phyloP scores from a whole-genome alignment of 2,329 filamentous ascomycete species.

The Thielaviopsis cerberus region DNA sequence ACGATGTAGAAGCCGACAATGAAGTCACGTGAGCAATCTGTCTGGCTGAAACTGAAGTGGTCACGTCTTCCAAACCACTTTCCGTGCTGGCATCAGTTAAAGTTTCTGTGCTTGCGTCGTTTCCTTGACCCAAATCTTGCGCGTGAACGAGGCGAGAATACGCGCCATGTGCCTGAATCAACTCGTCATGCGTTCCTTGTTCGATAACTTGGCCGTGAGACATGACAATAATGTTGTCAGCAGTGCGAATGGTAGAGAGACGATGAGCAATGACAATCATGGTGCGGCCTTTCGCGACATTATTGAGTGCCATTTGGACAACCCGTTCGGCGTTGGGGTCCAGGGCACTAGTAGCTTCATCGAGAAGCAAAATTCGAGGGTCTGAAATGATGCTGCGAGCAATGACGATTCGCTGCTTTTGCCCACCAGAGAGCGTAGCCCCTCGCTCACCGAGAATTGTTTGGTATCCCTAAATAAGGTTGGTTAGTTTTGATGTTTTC shows the following conservation, averaged over 20 bases:
- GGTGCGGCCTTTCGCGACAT: conserved; percentile 36
- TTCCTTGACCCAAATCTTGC: conserved; percentile 21
- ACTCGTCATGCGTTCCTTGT: conserved; percentile 40
- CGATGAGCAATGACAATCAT: conserved; percentile 48
- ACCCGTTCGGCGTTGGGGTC: conserved; percentile 28
- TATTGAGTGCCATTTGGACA: conserved; percentile 37
- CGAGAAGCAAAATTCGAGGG: conserved; percentile 44
- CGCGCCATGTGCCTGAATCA: conserved; percentile 28
- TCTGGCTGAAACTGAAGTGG: background rate
- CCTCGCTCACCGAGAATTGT: conserved; percentile 47
- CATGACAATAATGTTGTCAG: conserved; percentile 49
- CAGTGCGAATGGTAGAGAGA: conserved; percentile 38
- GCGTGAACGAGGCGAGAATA: conserved; percentile 33
- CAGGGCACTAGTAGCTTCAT: conserved; percentile 48
- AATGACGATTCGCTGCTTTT: conserved; percentile 48
- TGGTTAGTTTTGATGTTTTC: background rate
- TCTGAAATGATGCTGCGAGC: conserved; percentile 47
- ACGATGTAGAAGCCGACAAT: background rate
- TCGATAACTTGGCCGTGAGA: conserved; percentile 40
- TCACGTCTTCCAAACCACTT: background rate
- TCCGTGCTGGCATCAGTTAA: background rate
- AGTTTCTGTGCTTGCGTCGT: background rate
- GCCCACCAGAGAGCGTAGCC: conserved; percentile 46
- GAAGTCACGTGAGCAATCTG: background rate
- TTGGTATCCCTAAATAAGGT: conserved; percentile 29